Conservation (phyloP, 2,329 filamentous ascomycete species). For the Alternaria sp. region DNA sequence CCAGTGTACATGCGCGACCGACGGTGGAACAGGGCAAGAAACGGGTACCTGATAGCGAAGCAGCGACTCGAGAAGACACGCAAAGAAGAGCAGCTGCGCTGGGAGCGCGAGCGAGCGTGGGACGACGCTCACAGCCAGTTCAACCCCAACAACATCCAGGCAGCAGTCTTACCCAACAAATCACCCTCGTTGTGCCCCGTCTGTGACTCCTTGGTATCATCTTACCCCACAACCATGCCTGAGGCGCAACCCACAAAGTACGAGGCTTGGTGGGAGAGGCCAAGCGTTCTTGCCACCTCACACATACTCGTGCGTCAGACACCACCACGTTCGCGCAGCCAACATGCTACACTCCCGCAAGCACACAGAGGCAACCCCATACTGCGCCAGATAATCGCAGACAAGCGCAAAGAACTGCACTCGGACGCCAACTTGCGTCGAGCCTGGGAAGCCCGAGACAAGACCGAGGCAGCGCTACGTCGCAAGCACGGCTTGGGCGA, state of each 20-base stretch:
- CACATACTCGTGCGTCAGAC: background rate
- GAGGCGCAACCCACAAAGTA: constrained; percentile 9
- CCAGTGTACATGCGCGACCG: constrained; percentile 18
- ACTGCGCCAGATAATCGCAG: constrained; percentile 18
- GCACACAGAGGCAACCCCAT: background rate
- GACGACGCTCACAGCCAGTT: constrained; percentile 21
- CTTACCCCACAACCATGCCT: constrained; percentile 9
- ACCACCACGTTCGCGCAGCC: constrained; percentile 1
- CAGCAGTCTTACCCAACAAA: constrained; percentile 11
- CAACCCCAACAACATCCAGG: constrained; percentile 3
- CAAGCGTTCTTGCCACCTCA: constrained; percentile 15
- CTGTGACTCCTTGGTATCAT: constrained; percentile 17
- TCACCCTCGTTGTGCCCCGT: constrained; percentile 11
- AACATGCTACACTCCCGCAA: background rate
- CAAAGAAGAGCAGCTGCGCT: constrained; percentile 24
- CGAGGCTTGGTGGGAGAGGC: constrained; percentile 35
- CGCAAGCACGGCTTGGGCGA: constrained; percentile 27
- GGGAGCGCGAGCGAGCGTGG: constrained; percentile 32
- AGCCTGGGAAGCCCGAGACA: constrained; percentile 19
- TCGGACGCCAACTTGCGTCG: constrained; percentile 8
- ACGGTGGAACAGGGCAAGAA: constrained; percentile 29
- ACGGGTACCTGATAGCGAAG: constrained; percentile 20
- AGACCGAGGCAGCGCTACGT: constrained; percentile 29
- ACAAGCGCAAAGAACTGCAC: constrained; percentile 9
- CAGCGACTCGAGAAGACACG: constrained; percentile 16